A percentile compares a stretch with the other conserved stretches of the same genome.
phyloP scores from a whole-genome alignment of 2,329 filamentous ascomycete genomes.

The Xylariaceae sp. region DNA sequence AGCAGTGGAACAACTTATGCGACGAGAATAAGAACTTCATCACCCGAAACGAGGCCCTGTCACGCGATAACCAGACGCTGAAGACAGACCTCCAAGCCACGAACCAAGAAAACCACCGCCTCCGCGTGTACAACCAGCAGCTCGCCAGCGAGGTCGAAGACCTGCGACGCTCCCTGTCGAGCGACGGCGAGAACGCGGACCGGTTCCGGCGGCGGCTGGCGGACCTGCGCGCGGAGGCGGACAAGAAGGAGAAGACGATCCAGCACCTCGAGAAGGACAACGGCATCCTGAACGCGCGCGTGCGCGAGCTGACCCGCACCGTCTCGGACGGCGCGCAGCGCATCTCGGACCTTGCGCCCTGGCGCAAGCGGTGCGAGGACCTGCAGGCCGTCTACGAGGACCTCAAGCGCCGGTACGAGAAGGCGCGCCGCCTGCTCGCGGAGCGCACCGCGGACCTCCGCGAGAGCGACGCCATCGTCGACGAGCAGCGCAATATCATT shows the following conservation, averaged over 20 bases:
- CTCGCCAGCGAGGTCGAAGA: constrained; percentile 20
- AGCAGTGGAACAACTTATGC: constrained; percentile 29
- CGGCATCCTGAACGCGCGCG: constrained; percentile 12
- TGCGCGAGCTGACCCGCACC: constrained; percentile 25
- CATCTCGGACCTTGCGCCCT: constrained; percentile 2
- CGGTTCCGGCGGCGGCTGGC: constrained; percentile 23
- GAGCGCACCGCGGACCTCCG: constrained; percentile 9
- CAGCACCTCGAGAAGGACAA: constrained; percentile 21
- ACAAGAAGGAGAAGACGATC: constrained; percentile 16
- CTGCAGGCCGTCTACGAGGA: constrained; percentile 16
- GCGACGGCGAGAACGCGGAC: constrained; percentile 20
- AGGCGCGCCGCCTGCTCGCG: constrained; percentile 10
- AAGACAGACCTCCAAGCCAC: constrained; percentile 23
- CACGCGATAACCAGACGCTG: constrained; percentile 28
- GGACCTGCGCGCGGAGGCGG: constrained; percentile 25
- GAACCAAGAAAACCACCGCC: constrained; percentile 20
- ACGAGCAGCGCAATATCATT: constrained; percentile 21
- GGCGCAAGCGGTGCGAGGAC: constrained; percentile 1
- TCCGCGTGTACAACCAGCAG: constrained; percentile 14
- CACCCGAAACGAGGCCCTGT: constrained; percentile 17
- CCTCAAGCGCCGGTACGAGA: constrained; percentile 11
- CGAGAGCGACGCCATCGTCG: constrained; percentile 15
- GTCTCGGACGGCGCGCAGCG: constrained; percentile 6
- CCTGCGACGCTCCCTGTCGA: constrained; percentile 12
- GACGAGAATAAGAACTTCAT: constrained; percentile 23